Conservation (phyloP, 2,329 filamentous ascomycete genomes). For the Ceratocystiopsis minuta region DNA sequence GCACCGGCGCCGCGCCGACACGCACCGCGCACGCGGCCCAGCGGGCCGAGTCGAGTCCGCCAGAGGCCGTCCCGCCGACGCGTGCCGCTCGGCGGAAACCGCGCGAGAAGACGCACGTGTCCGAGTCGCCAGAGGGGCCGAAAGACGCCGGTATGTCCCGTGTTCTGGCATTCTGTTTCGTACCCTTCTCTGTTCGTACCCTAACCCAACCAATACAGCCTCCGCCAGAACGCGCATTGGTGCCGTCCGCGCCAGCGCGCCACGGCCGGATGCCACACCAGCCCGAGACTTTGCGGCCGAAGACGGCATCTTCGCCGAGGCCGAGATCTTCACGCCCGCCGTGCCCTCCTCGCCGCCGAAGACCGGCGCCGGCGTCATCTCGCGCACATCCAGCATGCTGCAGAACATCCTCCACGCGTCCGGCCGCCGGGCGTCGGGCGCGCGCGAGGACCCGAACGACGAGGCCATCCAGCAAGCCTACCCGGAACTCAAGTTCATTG, state of each 20-base stretch:
- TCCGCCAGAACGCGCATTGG: no score
- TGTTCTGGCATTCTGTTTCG: no score
- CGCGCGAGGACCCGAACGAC: conserved; percentile 1
- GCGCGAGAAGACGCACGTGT: not conserved
- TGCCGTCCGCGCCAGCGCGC: no score
- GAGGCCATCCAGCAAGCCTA: conserved; percentile 7
- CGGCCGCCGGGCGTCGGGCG: conserved; percentile 1
- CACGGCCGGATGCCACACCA: conserved; percentile 3
- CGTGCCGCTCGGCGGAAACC: no score
- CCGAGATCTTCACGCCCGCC: conserved; percentile 14
- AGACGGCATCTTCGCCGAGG: conserved; percentile 17
- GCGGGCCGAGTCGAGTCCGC: no score
- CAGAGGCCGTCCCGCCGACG: not conserved
- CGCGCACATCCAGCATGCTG: conserved; percentile 6
- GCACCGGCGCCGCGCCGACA: not conserved
- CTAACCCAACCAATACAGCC: no score
- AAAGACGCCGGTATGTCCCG: no score
- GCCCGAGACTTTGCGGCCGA: conserved; percentile 19
- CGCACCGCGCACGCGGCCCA: not conserved
- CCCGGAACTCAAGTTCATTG: conserved; percentile 8
- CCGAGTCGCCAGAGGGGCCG: no score
- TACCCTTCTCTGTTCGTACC: no score
- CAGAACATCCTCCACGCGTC: conserved; percentile 7
- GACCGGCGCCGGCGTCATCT: conserved; percentile 2
- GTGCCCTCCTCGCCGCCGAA: not conserved